Base-by-base conservation (phyloP, 2,329 filamentous ascomycete species). In the Fusarium redolens region DNA sequence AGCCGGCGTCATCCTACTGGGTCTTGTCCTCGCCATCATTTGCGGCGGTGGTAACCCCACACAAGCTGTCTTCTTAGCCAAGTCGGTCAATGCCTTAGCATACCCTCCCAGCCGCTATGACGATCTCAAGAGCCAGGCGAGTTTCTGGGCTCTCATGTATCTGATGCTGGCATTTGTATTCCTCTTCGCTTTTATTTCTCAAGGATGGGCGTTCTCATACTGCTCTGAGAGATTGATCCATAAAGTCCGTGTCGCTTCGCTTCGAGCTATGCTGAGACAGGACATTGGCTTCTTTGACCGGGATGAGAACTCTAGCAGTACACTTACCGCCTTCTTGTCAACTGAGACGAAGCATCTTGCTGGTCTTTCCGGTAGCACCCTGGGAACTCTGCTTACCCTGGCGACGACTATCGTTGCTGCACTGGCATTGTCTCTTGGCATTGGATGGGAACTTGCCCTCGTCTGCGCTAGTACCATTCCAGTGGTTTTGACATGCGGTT, bases 141-240 rank as follows among this genome's bases (percentile, higher is more conserved):
- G 86, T 70, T 86, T 86, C 74, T 87, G 83, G 81, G 80, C 84
- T 0, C 78, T 83, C 22, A 87, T 87, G 85, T 87, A 86, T 63
- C 83, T 86, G 47, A 77, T 86, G 6, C 72, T 86, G 45, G 85
- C 84, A 15, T 73, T 82, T 7, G 81, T 75, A 3, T 77, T 81
- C 20, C 76, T 82, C 5, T 18, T 85, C 1, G 77, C 81, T 4
- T 85, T 85, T 22, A 13, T 31, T 0, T 38, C 45, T 9, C 68
- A 76, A 10, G 67, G 75, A 37, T 35, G 65, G 15, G 35, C 63
- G 4, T 71, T 79, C 20, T 76, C 77, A 7, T 77, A 61, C 37
- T 68, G 75, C 11, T 71, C 70, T 6, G 74, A 78, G 48, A 40
- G 56, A 1, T 65, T 77, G 1, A 37, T 69, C 8, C 50, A 63